Evolutionary conservation across 139 green algal genomes (phyloP).

Genomic region (Coelastrella sp.): DNA sequence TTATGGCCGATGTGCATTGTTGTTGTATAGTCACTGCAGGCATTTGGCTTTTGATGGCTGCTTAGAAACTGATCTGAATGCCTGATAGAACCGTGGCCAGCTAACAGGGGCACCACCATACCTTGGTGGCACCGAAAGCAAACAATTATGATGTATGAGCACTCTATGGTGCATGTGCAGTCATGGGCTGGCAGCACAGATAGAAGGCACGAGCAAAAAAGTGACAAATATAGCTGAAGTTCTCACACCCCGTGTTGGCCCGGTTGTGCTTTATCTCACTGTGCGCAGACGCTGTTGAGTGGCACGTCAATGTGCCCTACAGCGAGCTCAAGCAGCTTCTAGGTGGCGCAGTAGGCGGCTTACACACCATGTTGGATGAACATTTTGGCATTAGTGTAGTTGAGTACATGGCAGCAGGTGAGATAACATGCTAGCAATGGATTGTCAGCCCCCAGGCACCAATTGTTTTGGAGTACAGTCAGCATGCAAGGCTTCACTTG

Average conservation of each 20-base stretch:
- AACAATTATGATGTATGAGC: too few relatives aligned
- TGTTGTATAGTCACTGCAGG: background rate
- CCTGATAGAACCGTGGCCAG: too few relatives aligned
- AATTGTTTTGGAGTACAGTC: too few relatives aligned
- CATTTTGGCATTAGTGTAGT: constrained; percentile 99
- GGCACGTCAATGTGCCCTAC: constrained; percentile 80
- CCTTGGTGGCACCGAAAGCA: too few relatives aligned
- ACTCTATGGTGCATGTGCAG: too few relatives aligned
- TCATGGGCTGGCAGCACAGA: too few relatives aligned
- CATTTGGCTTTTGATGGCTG: background rate
- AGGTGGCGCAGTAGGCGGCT: constrained; percentile 84
- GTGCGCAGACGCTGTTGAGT: background rate
- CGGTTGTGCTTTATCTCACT: background rate
- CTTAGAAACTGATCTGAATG: too few relatives aligned
- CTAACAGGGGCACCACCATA: too few relatives aligned
- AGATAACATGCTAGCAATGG: background rate
- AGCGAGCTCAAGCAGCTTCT: constrained; percentile 82
- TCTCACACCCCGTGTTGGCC: background rate
- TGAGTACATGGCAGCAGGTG: constrained; percentile 96
- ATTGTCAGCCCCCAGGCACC: too few relatives aligned
- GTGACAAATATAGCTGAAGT: background rate
- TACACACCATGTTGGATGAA: constrained; percentile 98
- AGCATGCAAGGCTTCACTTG: too few relatives aligned
- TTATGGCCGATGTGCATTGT: background rate
- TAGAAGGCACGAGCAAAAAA: too few relatives aligned